Base-by-base conservation (phyloP, 768 basidiomycete species). In the Coprinopsis marcescibilis region DNA sequence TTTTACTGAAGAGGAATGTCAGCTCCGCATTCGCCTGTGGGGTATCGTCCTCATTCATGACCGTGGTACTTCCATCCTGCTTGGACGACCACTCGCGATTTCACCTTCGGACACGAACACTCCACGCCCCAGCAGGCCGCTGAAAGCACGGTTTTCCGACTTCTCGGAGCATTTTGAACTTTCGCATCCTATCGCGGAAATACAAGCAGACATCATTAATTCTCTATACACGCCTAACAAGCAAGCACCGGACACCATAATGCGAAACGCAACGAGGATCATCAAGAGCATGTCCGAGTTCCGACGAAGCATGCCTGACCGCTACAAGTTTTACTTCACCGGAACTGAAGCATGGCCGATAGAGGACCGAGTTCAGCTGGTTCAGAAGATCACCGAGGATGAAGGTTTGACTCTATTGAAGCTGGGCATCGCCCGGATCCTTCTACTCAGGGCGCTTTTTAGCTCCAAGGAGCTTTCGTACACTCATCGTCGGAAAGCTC, bases 121-220 rank as follows among this genome's bases (percentile, higher is more conserved):
- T 0, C 85, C 88, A 1, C 78, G 72, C 38, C 87, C 89, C 1
- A 66, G 72, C 32, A 78, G 78, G 7, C 53, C 69, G 20, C 68
- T 71, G 57, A 67, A 69, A 20, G 50, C 57, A 8, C 59, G 57
- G 34, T 57, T 64, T 39, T 55, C 59, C 13, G 80, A 85, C 41
- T 78, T 84, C 53, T 87, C 86, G 2, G 85, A 88, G 55, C 87
- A 91, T 60, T 91, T 90, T 60, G 73, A 84, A 44, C 69, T 82
- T 20, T 88, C 85, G 15, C 77, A 81, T 44, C 81, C 85, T 6
- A 71, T 91, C 37, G 82, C 82, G 19, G 85, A 88, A 53, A 88
- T 92, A 48, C 89, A 92, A 53, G 89, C 89, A 3, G 89, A 91
- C 52, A 88, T 92, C 50, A 86, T 91, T 69, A 88, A 87, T 59